Evolutionary conservation across 1,139 yeast species (phyloP).

Genomic region (Hemisphaericaspora xylofermentans): DNA sequence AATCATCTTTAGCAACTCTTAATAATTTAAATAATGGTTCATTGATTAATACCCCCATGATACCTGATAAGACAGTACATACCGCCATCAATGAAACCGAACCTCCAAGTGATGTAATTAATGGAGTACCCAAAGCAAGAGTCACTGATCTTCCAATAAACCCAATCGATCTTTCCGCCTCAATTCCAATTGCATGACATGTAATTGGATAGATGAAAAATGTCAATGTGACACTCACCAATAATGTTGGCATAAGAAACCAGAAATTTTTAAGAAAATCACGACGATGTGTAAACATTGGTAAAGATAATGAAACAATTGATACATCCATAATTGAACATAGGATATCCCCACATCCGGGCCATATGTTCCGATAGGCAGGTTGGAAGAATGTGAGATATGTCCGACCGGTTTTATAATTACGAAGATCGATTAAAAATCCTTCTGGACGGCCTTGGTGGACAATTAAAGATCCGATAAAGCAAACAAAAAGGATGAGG

Average conservation of each 20-base stretch:
- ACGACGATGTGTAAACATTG: conserved; percentile 71
- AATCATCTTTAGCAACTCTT: conserved; percentile 60
- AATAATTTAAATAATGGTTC: conserved; percentile 47
- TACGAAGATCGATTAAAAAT: conserved; percentile 48
- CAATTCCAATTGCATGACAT: conserved; percentile 63
- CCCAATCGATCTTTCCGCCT: conserved; percentile 61
- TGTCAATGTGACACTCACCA: conserved; percentile 55
- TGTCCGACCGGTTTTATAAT: conserved; percentile 68
- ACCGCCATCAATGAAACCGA: conserved; percentile 75
- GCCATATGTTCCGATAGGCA: conserved; percentile 43
- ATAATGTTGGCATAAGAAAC: conserved; percentile 58
- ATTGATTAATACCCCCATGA: conserved; percentile 71
- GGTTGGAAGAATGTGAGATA: conserved; percentile 58
- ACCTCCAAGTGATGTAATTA: conserved; percentile 63
- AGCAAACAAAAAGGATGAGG: conserved; percentile 58
- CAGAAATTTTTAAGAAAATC: conserved; percentile 62
- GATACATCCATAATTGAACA: conserved; percentile 72
- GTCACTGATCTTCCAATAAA: conserved; percentile 83
- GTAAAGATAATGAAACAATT: conserved; percentile 71
- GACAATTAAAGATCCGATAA: conserved; percentile 57
- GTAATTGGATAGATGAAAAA: conserved; percentile 70
- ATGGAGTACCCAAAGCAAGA: conserved; percentile 75
- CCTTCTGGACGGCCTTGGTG: conserved; percentile 43
- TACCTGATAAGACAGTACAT: conserved; percentile 75
- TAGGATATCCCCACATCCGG: conserved; percentile 81